Percentiles rank a stretch among this genome's conserved stretches.
phyloP scores from a whole-genome alignment of 1,284 basidiomycete species.

The Pterulicium gracile region DNA sequence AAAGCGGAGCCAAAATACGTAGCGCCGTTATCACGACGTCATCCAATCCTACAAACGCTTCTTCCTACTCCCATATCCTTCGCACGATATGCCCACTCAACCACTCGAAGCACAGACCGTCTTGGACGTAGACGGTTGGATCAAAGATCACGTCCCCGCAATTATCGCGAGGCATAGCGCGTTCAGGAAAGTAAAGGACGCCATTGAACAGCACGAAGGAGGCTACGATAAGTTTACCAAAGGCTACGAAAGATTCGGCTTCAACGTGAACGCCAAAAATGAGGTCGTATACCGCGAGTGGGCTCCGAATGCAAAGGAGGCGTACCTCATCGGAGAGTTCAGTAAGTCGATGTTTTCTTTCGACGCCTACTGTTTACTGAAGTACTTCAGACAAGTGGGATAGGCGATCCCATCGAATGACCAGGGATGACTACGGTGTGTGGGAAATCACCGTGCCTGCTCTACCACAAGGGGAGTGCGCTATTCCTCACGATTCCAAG shows the following conservation, averaged over 20 bases:
- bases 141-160: constrained; percentile 63
- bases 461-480: constrained; percentile 54
- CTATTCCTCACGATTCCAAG: constrained; percentile 92
- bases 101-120: constrained; percentile 43
- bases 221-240: constrained; percentile 85
- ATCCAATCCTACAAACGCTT: too few species aligned
- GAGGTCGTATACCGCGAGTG: constrained; percentile 87
- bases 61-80: too few species aligned
- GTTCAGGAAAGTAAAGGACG: constrained; percentile 68
- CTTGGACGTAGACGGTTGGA: constrained; percentile 57
- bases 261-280: constrained; percentile 62
- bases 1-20: too few species aligned
- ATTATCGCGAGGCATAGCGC: constrained; percentile 64
- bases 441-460: constrained; percentile 86
- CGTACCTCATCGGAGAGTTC: constrained; percentile 90
- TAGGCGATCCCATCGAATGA: constrained; percentile 78
- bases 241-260: constrained; percentile 81
- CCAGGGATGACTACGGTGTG: constrained; percentile 81
- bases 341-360: constrained; percentile 46
- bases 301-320: constrained; percentile 85
- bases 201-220: constrained; percentile 69
- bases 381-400: constrained; percentile 74
- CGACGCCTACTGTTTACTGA: constrained; percentile 9
- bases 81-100: constrained; percentile 23
- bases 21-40: too few species aligned